Conservation (phyloP, 106 monocot species). For the Platanthera guangdongensis region DNA sequence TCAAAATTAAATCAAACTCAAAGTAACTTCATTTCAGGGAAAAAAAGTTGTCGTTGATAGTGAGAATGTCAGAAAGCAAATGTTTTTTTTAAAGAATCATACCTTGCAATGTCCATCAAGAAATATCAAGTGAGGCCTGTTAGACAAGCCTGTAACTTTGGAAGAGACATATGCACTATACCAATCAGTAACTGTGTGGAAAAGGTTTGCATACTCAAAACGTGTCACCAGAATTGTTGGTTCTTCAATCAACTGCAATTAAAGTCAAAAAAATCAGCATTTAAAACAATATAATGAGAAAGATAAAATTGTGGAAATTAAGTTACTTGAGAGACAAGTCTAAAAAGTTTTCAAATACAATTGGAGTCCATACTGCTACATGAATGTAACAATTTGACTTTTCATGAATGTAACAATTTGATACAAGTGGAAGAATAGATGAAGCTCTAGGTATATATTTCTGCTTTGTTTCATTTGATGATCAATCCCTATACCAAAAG, state of each 20-base stretch:
- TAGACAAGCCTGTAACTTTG: constrained; percentile 54
- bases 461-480: no score
- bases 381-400: no score
- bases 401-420: no score
- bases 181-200: constrained; percentile 98
- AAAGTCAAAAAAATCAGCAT: background rate
- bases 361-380: no score
- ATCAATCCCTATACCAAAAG: no score
- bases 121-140: constrained; percentile 72
- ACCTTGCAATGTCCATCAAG: constrained; percentile 99
- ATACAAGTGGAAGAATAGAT: no score
- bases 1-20: background rate
- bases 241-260: constrained; percentile 82
- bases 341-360: background rate
- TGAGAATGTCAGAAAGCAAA: background rate
- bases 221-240: constrained; percentile 86
- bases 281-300: background rate
- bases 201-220: constrained; percentile 97
- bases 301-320: background rate
- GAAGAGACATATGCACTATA: constrained; percentile 92
- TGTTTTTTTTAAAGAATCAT: constrained; percentile 5
- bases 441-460: no score
- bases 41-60: background rate
- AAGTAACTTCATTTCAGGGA: background rate
- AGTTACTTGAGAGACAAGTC: background rate